phyloP scores from a whole-genome alignment of 2,329 filamentous ascomycete species.

The Stagonosporopsis rhizophila region DNA sequence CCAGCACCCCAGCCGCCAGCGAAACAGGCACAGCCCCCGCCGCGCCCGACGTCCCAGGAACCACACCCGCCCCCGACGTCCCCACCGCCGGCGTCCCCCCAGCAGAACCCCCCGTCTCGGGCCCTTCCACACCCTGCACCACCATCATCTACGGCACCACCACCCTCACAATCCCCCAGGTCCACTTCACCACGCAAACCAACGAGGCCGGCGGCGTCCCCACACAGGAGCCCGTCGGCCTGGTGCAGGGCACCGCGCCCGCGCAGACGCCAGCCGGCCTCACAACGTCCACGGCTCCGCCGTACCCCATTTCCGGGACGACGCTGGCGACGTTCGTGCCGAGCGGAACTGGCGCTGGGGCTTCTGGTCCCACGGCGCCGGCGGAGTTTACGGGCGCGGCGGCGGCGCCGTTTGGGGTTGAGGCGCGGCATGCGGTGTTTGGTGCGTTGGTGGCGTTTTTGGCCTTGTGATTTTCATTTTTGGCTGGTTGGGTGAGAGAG shows the following conservation, averaged over 20 bases:
- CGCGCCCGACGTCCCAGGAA: slow-evolving; percentile 15
- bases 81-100: slow-evolving; percentile 24
- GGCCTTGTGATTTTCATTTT: slow-evolving; percentile 37
- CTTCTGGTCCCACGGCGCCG: slow-evolving; percentile 25
- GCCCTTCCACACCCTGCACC: slow-evolving; percentile 39
- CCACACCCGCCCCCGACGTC: slow-evolving; percentile 13
- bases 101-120: neutral
- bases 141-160: slow-evolving; percentile 54
- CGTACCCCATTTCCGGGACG: slow-evolving; percentile 38
- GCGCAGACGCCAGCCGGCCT: slow-evolving; percentile 39
- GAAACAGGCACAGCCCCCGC: slow-evolving; percentile 7
- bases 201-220: slow-evolving; percentile 36
- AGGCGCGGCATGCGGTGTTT: slow-evolving; percentile 33
- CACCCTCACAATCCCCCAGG: slow-evolving; percentile 56
- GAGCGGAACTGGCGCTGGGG: slow-evolving; percentile 37
- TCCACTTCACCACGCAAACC: slow-evolving; percentile 52
- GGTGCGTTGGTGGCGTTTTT: slow-evolving; percentile 44
- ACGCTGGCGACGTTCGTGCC: slow-evolving; percentile 28
- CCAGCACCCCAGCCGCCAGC: slow-evolving; percentile 21
- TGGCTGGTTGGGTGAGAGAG: neutral
- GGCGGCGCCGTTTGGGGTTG: slow-evolving; percentile 31
- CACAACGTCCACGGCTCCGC: slow-evolving; percentile 9
- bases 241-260: slow-evolving; percentile 45
- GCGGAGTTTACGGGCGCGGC: slow-evolving; percentile 48
- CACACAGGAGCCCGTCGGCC: slow-evolving; percentile 44